Base-by-base conservation (phyloP, 139 green algal species). In the Tetraselmis striata region DNA sequence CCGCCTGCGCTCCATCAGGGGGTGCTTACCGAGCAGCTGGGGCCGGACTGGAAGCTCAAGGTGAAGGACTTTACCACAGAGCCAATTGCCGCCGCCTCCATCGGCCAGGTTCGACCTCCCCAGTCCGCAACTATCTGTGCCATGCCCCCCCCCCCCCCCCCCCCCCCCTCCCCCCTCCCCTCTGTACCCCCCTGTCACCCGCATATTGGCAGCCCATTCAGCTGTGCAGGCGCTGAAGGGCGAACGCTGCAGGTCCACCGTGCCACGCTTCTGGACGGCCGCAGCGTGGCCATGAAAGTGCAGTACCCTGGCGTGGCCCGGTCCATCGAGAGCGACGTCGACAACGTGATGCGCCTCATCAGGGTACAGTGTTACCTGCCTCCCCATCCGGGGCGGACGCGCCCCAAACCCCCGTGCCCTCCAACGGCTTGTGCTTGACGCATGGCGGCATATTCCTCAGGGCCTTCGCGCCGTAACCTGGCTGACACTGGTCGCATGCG, bases 261-360 rank as follows among this genome's bases (percentile, higher is more conserved):
- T 24, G 94, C 87, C 1, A 81, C 81, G 30, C 84, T 95, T 77
- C 85, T 90, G 26, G 94, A 98, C 80, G 94, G 94, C 23, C 85
- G 88, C 2, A 76, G 79, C 0, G 92, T 95, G 30, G 92, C 90
- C 0, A 91, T 99, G 88, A 98, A 99, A 91, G 90, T 98, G 2
- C 95, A 98, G 88, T 98, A 97, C 87, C 94, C 94, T 24, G 95
- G 95, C 1, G 96, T 99, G 59, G 94, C 95, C 0, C 85, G 90
- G 29, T 95, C 88, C 84, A 98, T 99, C 28, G 88, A 95, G 83
- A 93, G 86, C 78, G 96, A 99, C 85, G 90, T 99, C 75, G 93
- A 98, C 90, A 99, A 99, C 88, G 85, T 99, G 29, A 93, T 97
- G 93, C 88, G 92, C 23, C 86, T 99, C 59, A 91, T 98, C 45